A percentile compares a stretch with the other conserved stretches of the same genome.
phyloP scores from a whole-genome alignment of 169 alveolate genomes.

The Perkinsus chesapeaki region DNA sequence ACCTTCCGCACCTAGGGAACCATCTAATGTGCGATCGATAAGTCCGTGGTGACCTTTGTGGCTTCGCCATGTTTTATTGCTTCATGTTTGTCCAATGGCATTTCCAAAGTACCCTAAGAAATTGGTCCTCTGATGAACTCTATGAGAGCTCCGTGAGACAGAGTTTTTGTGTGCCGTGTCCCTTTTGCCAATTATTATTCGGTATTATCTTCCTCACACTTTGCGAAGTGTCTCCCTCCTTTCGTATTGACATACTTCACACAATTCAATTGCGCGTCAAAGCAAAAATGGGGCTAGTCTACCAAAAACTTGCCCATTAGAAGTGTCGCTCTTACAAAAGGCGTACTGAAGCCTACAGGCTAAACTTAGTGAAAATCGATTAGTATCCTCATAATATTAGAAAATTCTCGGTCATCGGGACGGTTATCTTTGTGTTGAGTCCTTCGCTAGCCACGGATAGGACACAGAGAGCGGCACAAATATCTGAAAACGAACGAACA shows the following conservation, averaged over 20 bases:
- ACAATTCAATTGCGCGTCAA: no score
- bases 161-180: no score
- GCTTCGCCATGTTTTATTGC: not conserved
- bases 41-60: not conserved
- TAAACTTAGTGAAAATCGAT: not conserved
- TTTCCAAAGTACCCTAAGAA: no score
- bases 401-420: not conserved
- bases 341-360: not conserved
- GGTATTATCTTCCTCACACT: no score
- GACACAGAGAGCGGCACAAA: not conserved
- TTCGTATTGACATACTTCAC: no score
- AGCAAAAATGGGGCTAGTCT: no score
- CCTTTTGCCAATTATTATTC: no score
- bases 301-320: no score
- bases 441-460: not conserved
- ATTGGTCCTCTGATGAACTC: no score
- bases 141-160: no score
- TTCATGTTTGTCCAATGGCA: not conserved
- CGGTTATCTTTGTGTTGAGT: not conserved
- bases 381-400: not conserved
- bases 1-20: not conserved
- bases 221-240: no score
- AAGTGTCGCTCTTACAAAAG: not conserved
- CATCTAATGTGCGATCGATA: not conserved
- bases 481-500: not conserved